These are phyloP conservation scores for Magnusiomyces paraingens DNA, from an alignment of 1,139 yeast genomes.

Conservation along the genomic window DNA sequence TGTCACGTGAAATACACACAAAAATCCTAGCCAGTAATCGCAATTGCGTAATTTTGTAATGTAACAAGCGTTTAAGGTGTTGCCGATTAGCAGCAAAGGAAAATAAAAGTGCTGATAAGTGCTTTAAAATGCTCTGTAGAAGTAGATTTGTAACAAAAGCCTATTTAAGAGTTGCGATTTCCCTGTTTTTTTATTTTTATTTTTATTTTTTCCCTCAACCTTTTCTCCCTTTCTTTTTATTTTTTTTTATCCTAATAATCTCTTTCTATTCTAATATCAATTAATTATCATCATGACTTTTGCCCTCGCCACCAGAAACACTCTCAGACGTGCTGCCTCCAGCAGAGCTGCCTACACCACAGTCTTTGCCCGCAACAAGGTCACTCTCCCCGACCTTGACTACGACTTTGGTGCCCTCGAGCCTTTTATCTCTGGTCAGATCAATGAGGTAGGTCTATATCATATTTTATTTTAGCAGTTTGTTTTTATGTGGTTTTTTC, in stretches of 20 bases:
- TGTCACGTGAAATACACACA: too few relatives aligned
- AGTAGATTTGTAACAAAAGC: too few relatives aligned
- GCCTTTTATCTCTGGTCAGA: conserved; percentile 83
- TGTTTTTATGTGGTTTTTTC: background rate
- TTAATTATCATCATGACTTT: conserved; percentile 1
- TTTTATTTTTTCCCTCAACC: background rate
- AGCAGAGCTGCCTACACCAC: conserved; percentile 10
- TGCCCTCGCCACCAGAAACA: conserved; percentile 10
- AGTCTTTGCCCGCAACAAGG: conserved; percentile 39
- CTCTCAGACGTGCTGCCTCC: conserved; percentile 13
- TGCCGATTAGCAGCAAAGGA: too few relatives aligned
- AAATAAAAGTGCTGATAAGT: too few relatives aligned
- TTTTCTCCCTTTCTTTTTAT: background rate
- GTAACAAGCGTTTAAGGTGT: too few relatives aligned
- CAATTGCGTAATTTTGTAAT: too few relatives aligned
- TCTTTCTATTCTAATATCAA: too few relatives aligned
- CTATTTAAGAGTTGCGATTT: too few relatives aligned
- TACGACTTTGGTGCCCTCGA: conserved; percentile 87
- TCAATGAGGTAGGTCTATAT: conserved; percentile 53
- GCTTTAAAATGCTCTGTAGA: too few relatives aligned
- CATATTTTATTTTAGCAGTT: background rate
- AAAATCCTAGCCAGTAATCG: too few relatives aligned
- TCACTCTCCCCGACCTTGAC: conserved; percentile 65
- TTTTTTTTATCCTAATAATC: background rate
- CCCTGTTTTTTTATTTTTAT: background rate